phyloP scores from a whole-genome alignment of 139 green algal species.

The Chlamydomonas sp. region DNA sequence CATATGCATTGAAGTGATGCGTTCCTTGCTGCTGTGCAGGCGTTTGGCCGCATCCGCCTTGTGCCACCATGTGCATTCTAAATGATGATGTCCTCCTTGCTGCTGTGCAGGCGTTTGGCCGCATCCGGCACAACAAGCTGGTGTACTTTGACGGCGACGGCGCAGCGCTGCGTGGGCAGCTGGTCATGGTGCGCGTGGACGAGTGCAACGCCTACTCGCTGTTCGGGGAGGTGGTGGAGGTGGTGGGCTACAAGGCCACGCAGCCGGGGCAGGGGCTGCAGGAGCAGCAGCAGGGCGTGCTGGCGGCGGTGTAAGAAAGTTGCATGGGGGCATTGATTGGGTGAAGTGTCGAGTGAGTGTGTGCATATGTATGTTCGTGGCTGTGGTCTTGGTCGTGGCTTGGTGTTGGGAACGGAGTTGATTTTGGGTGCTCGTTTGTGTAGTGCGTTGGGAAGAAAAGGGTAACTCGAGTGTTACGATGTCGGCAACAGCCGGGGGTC shows the following conservation, averaged over 20 bases:
- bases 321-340: too few species aligned
- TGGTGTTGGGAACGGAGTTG: too few species aligned
- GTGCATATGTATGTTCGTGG: too few species aligned
- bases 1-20: slow-evolving; percentile 27
- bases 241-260: slow-evolving; percentile 9
- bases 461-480: too few species aligned
- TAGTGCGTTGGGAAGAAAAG: too few species aligned
- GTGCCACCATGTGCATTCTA: slow-evolving; percentile 2
- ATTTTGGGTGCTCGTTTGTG: too few species aligned
- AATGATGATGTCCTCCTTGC: slow-evolving; percentile 22
- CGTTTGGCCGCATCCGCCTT: slow-evolving; percentile 79
- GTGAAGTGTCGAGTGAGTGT: too few species aligned
- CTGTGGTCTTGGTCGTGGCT: too few species aligned
- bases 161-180: slow-evolving; percentile 67
- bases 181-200: slow-evolving; percentile 78
- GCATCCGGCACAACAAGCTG: slow-evolving; percentile 93
- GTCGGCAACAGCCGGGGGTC: too few species aligned
- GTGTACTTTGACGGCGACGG: slow-evolving; percentile 90
- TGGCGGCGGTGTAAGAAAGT: too few species aligned
- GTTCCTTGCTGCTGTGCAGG: slow-evolving; percentile 52
- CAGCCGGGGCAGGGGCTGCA: neutral
- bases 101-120: slow-evolving; percentile 76
- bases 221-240: slow-evolving; percentile 65
- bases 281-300: neutral
- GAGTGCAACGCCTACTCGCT: slow-evolving; percentile 82